Base-by-base conservation (phyloP, 768 basidiomycete species). In the Saitozyma sp. region DNA sequence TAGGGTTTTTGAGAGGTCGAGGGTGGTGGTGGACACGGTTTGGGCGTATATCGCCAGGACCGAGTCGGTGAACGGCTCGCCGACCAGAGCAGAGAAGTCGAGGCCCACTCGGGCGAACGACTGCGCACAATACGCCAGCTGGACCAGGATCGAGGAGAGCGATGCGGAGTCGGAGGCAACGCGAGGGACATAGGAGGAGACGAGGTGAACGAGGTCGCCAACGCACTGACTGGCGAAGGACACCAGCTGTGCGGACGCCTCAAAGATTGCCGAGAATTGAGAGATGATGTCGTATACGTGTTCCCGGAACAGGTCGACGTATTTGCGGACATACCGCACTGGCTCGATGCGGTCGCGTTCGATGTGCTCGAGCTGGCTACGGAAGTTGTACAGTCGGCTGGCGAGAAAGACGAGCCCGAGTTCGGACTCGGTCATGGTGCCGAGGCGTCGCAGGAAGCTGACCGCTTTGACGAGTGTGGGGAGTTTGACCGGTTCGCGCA, bases 31-130 rank as follows among this genome's bases (percentile, higher is more conserved):
- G 5, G 79, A 64, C 0, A 84, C 84, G 0, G 77, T 76, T 8
- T 77, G 74, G 46, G 88, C 86, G 37, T 81, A 80, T 17, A 13
- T 17, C 45, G 45, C 45, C 45, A 11, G 45, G 45, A 13, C 45
- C 9, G 81, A 80, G 41, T 82, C 78, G 45, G 83, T 83, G 75
- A 93, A 87, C 3, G 89, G 81, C n/a, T 84, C 83, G 3, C 84
- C 84, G 39, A 96, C 81, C 16, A 88, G 79, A 0, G 83, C 79
- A 40, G 88, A 85, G 78, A 99, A 98, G 75, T 96, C 94, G 70
- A 95, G 84, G 0, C 95, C 95, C 14, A 95, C 85, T n/a, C 93
- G 86, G 0, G 91, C 84, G 73, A 96, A 96, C 0, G 93, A 92
- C 16, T 87, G 86, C 8, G 92, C 87, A 76, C 94, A 96, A 79